A percentile compares a stretch with the other conserved stretches of the same genome.
phyloP scores from a whole-genome alignment of 1,284 basidiomycete species.

The Rhodotorula sp. region DNA sequence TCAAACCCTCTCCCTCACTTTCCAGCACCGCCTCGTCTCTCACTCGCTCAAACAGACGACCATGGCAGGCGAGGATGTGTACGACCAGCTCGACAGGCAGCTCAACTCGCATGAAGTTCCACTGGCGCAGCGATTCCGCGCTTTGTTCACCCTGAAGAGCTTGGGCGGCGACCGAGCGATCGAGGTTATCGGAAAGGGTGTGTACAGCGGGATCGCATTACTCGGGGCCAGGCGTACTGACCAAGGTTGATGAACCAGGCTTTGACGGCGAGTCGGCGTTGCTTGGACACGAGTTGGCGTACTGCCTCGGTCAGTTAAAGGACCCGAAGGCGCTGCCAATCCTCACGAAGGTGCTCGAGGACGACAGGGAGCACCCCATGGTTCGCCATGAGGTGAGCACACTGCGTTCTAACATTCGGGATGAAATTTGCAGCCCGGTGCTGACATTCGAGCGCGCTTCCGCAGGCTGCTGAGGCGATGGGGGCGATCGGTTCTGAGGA shows the following conservation, averaged over 20 bases:
- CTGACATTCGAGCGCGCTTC: no score
- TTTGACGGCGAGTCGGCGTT: constrained; percentile 84
- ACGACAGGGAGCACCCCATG: constrained; percentile 83
- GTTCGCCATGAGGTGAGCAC: constrained; percentile 91
- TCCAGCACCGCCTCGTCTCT: neutral
- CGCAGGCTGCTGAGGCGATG: constrained; percentile 92
- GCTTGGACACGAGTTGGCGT: constrained; percentile 95
- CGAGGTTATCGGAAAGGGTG: constrained; percentile 78
- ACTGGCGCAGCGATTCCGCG: constrained; percentile 85
- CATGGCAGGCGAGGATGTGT: constrained; percentile 46
- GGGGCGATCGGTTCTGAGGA: constrained; percentile 78
- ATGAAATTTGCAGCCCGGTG: no score
- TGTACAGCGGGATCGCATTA: constrained; percentile 28
- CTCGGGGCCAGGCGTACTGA: neutral
- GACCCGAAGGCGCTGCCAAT: constrained; percentile 69
- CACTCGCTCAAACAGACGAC: neutral
- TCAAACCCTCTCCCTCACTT: neutral
- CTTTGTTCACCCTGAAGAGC: constrained; percentile 89
- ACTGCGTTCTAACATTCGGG: no score
- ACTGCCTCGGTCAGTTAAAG: constrained; percentile 92
- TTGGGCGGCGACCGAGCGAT: constrained; percentile 63
- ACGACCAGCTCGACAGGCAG: constrained; percentile 61
- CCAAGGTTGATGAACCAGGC: constrained; percentile 54
- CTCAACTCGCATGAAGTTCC: constrained; percentile 74
- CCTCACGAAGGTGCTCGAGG: constrained; percentile 71